Base-by-base conservation (phyloP, 768 basidiomycete species). In the Cystofilobasidium capitatum region DNA sequence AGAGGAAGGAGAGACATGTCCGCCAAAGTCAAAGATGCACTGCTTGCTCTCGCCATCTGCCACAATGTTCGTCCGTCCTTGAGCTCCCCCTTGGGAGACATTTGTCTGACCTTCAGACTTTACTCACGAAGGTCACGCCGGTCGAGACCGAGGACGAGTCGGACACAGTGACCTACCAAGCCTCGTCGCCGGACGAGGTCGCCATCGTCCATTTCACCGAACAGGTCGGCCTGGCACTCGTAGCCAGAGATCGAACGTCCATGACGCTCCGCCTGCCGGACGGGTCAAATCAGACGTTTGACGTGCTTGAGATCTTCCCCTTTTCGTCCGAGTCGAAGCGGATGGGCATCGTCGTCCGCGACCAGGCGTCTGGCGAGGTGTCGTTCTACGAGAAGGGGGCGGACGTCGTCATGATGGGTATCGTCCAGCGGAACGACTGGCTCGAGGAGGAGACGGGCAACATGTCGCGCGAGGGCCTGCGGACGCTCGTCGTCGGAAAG, bases 261-360 rank as follows among this genome's bases (percentile, higher is more conserved):
- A 94, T 98, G 76, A 86, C 88, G 35, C 80, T 99, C 9, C 86
- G 84, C 69, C 85, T 86, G 0, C 86, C 89, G 0, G 75, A 82
- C 6, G 88, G 88, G 10, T 73, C 79, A 1, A 80, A 80, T 10
- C 76, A 93, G 58, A 79, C 80, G 14, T 98, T 86, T 74, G 91
- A 91, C 64, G 84, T 99, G 60, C 86, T 98, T 64, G 88, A 93
- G 58, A 84, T 99, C 67, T 99, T 99, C 79, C 96, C 96, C 0
- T 98, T 99, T 79, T 98, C 94, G 0, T 96, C 91, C 16, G 96
- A 98, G 77, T 92, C 92, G 0, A 98, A 99, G 77, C 89, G 96
- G 35, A 99, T 98, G 96, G 93, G 96, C 37, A 97, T 98, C 74
- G 83, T 99, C 73, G 88, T 98, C 39, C 86, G 88, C 31, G 93